These are phyloP conservation scores for Andrographis paniculata DNA, from an alignment of 305 asterid species.

Conservation along the genomic window DNA sequence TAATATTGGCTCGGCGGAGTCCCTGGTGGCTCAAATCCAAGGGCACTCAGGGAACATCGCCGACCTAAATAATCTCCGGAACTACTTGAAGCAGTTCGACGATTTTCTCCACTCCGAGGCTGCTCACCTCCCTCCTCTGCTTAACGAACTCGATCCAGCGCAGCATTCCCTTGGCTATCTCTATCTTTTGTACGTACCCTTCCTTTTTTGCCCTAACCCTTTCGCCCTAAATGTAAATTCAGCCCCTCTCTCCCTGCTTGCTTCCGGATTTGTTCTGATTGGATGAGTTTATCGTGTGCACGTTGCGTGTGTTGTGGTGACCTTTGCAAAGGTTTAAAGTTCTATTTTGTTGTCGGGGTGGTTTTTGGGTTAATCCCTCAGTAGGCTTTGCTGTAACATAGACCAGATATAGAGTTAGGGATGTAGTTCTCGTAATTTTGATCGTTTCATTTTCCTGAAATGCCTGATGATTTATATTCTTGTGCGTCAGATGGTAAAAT, in stretches of 20 bases:
- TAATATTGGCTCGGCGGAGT: slow-evolving; percentile 62
- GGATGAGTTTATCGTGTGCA: neutral
- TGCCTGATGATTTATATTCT: slow-evolving; percentile 6
- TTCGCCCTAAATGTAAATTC: neutral
- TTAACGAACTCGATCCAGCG: slow-evolving; percentile 63
- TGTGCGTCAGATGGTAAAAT: slow-evolving; percentile 6
- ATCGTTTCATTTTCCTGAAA: neutral
- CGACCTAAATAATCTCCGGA: slow-evolving; percentile 61
- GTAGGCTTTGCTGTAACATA: slow-evolving; percentile 3
- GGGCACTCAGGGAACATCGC: slow-evolving; percentile 44
- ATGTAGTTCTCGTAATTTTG: neutral
- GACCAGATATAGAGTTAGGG: neutral
- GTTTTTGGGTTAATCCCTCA: neutral
- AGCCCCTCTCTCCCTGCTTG: no score
- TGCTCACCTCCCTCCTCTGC: slow-evolving; percentile 45
- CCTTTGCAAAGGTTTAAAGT: no score
- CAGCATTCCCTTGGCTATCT: slow-evolving; percentile 83
- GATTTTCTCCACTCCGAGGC: slow-evolving; percentile 60
- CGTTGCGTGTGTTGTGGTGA: no score
- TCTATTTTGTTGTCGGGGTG: slow-evolving; percentile 8
- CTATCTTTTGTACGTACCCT: slow-evolving; percentile 41
- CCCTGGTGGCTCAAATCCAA: slow-evolving; percentile 73
- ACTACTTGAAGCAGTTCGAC: slow-evolving; percentile 58
- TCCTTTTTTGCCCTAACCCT: slow-evolving; percentile 1
- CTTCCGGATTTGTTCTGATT: neutral